These are phyloP conservation scores for Podospora appendiculata DNA, from an alignment of 495 filamentous ascomycete genomes.

Conservation along the genomic window DNA sequence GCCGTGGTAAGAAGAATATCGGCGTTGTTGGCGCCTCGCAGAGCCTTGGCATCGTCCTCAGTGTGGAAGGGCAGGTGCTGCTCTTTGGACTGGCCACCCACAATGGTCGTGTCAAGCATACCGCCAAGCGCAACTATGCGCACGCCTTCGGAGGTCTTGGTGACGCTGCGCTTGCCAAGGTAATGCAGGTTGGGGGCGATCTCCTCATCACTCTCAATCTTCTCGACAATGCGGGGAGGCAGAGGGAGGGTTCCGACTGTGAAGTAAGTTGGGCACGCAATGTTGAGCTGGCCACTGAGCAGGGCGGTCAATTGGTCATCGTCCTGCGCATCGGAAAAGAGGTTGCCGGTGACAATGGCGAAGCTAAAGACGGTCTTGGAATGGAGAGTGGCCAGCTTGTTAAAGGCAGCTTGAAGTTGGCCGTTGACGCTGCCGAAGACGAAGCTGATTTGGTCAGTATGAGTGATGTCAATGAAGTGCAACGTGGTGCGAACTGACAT, in stretches of 20 bases:
- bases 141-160: conserved; percentile 86
- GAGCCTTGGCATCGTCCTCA: conserved; percentile 62
- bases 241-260: conserved; percentile 61
- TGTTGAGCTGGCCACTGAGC: conserved; percentile 57
- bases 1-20: conserved; percentile 81
- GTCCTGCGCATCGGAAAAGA: conserved; percentile 56
- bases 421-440: conserved; percentile 76
- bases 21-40: conserved; percentile 63
- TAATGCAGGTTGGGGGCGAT: conserved; percentile 83
- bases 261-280: conserved; percentile 84
- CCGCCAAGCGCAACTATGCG: conserved; percentile 79
- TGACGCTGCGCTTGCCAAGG: conserved; percentile 72
- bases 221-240: conserved; percentile 59
- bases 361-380: conserved; percentile 79
- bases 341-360: conserved; percentile 73
- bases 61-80: conserved; percentile 63
- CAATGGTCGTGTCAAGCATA: conserved; percentile 43
- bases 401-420: conserved; percentile 61
- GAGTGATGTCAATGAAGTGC: conserved; percentile 2
- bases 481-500: conserved; percentile 17
- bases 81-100: conserved; percentile 48
- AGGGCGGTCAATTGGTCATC: conserved; percentile 55
- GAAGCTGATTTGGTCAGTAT: conserved; percentile 50
- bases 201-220: conserved; percentile 63
- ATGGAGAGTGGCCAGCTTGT: conserved; percentile 70